phyloP scores from a whole-genome alignment of 805 yeast species.

The fission yeast (Schizosaccharomyces pombe) region DNA sequence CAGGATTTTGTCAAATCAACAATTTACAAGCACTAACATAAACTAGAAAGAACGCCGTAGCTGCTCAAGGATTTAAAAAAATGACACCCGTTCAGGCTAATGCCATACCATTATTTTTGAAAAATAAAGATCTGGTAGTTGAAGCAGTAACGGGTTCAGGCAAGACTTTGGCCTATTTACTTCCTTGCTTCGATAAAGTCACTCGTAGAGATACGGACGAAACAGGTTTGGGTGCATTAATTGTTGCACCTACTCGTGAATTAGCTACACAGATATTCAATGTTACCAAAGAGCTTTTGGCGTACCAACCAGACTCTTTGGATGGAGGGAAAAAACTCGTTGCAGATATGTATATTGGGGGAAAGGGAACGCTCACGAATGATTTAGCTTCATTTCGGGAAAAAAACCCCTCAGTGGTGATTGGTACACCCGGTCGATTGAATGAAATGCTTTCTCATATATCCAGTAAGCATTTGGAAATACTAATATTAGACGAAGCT shows the following conservation, averaged over 20 bases:
- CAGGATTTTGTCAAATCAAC: too few relatives aligned
- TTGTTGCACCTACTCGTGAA: slow-evolving; percentile 49
- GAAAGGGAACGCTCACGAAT: slow-evolving; percentile 27
- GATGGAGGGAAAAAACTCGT: slow-evolving; percentile 8
- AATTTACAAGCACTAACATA: too few relatives aligned
- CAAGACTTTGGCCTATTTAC: slow-evolving; percentile 74
- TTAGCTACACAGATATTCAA: slow-evolving; percentile 30
- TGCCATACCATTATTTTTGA: slow-evolving; percentile 60
- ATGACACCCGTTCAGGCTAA: slow-evolving; percentile 98
- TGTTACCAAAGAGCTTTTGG: slow-evolving; percentile 33
- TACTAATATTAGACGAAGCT: slow-evolving; percentile 72
- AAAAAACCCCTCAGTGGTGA: slow-evolving; percentile 43
- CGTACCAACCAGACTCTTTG: slow-evolving; percentile 5
- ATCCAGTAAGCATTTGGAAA: slow-evolving; percentile 54
- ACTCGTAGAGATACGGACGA: slow-evolving; percentile 16
- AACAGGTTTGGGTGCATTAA: slow-evolving; percentile 44
- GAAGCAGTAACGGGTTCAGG: slow-evolving; percentile 97
- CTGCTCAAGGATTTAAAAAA: slow-evolving; percentile 45
- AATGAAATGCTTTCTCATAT: slow-evolving; percentile 84
- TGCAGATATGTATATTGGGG: slow-evolving; percentile 21
- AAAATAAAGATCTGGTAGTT: slow-evolving; percentile 82
- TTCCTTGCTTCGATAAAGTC: slow-evolving; percentile 59
- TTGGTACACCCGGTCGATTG: slow-evolving; percentile 84
- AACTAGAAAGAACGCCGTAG: slow-evolving; percentile 29
- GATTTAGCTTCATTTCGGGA: slow-evolving; percentile 39